Base-by-base conservation (phyloP, 805 yeast genomes). In the Metschnikowia bowlesiae region DNA sequence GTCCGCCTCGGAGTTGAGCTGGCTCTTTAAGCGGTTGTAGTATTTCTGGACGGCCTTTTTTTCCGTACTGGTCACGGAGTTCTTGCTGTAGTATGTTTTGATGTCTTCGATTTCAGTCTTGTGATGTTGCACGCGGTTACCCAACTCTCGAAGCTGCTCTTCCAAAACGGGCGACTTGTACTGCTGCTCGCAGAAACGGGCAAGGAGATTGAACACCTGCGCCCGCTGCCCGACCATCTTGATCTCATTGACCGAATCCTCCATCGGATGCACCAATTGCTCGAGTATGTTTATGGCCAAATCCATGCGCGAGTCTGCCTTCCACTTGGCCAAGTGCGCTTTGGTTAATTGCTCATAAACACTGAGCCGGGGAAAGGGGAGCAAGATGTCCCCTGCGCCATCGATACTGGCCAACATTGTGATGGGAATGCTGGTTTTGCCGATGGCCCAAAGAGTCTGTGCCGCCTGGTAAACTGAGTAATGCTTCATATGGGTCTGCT, bases 131-230 rank as follows among this genome's bases (percentile, higher is more conserved):
- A 77, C 69, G 35, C 81, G 64, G 16, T 60, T 66, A 18, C 71
- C 70, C 6, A 72, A 58, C 32, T 71, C 74, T 10, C 60, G 55
- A 1, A 85, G 70, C 13, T 78, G 78, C 3, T 74, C 78, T 39
- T 68, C 72, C 16, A 76, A 61, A 2, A 68, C 66, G 5, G 74
- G 62, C 4, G 78, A 73, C 53, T 78, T 75, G 30, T 78, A 66
- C 58, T 87, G 91, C 6, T 71, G 66, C 57, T 85, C 86, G 62
- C 96, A 87, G 61, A 90, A 90, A 31, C 75, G 70, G 0, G 91
- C 97, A 57, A 86, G 75, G 2, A 75, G 71, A 53, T 80, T 84
- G 60, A 65, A 85, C 6, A 83, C 76, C 34, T 69, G 64, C 0
- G 83, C 80, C 39, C 66, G 61, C 32, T 66, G 68, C 1, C 61